These are phyloP conservation scores for Metarhizium guizhouense DNA, from an alignment of 2,329 filamentous ascomycete genomes.

Conservation along the genomic window DNA sequence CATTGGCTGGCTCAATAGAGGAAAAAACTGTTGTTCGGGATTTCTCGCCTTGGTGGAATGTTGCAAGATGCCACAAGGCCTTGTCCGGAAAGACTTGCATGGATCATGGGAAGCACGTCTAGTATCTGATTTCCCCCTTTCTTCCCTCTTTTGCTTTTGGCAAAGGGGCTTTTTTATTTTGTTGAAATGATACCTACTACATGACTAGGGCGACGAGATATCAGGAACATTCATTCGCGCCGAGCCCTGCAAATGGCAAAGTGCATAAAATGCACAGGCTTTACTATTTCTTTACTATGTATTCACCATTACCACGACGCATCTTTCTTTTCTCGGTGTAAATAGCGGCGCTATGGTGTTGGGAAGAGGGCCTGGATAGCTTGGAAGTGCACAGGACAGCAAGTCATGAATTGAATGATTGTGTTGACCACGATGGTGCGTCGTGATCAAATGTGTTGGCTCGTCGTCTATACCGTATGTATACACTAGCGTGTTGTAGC, in stretches of 20 bases:
- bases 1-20: not conserved
- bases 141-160: not conserved
- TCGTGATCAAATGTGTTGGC: too few species aligned
- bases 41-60: not conserved
- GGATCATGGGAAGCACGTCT: not conserved
- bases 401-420: not conserved
- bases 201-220: not conserved
- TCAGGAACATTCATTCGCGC: not conserved
- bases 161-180: not conserved
- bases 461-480: too few species aligned
- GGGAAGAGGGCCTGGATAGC: not conserved
- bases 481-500: too few species aligned
- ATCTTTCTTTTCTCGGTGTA: not conserved
- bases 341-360: constrained; percentile 1
- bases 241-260: not conserved
- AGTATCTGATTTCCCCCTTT: not conserved
- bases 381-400: not conserved
- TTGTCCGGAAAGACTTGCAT: not conserved
- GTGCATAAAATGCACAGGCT: not conserved
- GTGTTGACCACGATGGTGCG: not conserved
- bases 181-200: not conserved
- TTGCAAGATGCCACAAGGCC: not conserved
- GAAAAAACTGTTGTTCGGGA: not conserved
- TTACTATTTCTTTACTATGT: not conserved
- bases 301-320: not conserved